A percentile compares a stretch with the other conserved stretches of the same genome.
Conservation (phyloP, 148 eudicot species). For the Suaeda aralocaspica region DNA sequence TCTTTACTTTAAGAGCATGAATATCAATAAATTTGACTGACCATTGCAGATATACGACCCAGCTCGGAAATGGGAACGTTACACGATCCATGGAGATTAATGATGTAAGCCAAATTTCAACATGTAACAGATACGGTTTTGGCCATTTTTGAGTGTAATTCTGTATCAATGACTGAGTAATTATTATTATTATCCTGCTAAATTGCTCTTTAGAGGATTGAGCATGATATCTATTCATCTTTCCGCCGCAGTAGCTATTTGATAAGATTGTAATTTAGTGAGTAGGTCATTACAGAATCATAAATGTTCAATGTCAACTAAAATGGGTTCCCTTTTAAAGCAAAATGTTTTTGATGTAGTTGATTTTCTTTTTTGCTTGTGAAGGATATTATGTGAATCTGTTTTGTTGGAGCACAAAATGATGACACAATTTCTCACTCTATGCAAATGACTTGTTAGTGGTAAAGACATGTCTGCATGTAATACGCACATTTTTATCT, state of each 20-base stretch:
- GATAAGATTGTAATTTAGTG: slow-evolving; percentile 3
- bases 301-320: not conserved
- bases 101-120: not conserved
- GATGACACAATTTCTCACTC: not conserved
- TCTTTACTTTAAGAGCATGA: too few relatives aligned
- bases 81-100: slow-evolving; percentile 91
- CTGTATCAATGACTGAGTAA: slow-evolving; percentile 2
- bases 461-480: slow-evolving; percentile 1
- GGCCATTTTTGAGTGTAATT: not conserved
- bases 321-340: not conserved
- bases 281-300: not conserved
- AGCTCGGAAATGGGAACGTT: slow-evolving; percentile 89
- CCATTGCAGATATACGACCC: slow-evolving; percentile 83
- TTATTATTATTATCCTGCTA: not conserved
- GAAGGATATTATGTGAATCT: not conserved
- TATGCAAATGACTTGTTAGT: not conserved
- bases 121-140: not conserved
- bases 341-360: not conserved
- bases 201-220: not conserved
- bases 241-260: not conserved
- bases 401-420: not conserved
- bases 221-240: too few relatives aligned
- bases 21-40: too few relatives aligned
- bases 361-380: not conserved
- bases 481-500: not conserved